Evolutionary conservation across 257 asterid species (phyloP), one percentile per base, ranked within the genome.

Genomic region (Solanum medicagineum): DNA sequence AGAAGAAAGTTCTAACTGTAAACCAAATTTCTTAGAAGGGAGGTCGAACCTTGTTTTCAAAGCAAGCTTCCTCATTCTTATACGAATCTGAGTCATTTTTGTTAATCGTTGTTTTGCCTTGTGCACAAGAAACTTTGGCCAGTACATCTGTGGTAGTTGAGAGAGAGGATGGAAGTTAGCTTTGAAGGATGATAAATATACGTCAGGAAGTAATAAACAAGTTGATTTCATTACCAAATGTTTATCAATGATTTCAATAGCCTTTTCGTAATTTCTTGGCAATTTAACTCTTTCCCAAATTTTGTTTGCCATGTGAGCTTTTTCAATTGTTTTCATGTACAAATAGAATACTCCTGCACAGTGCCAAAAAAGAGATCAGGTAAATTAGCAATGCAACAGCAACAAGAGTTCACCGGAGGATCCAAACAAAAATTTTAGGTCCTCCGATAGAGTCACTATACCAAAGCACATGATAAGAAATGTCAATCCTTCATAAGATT

Each of bases 51-150:
- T 92, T 73, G 98, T 95, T 87, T 95, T 97, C 56, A 97, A 87
- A 86, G 99, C 98, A 87, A 97, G 96, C 89, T 95, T 93, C 87
- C 99, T 94, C 99, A 93, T 97, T 82, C 99, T 97, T 89, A 97
- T 95, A 55, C 98, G 93, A 98, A 97, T 97, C 91, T 97, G 98
- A 59, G 96, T 95, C 99, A 97, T 95, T 91, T 97, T 97, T 11
- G 99, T 95, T 84, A 97, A 87, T 86, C 99, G 90, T 89, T 97
- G 99, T 89, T 95, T 97, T 14, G 91, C 93, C 88, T 97, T 95
- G 92, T 97, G 99, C 26, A 92, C 90, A 89, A 97, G 93, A 85
- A 95, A 86, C 89, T 95, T 97, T 4, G 99, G 99, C 99, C 99
- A 97, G 86, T 91, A 97, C 74, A 91, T 80, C 98, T 95, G 94